Evolutionary conservation across 164 flowering plant species (phyloP).

Genomic region (Chimonanthus salicifolius): DNA sequence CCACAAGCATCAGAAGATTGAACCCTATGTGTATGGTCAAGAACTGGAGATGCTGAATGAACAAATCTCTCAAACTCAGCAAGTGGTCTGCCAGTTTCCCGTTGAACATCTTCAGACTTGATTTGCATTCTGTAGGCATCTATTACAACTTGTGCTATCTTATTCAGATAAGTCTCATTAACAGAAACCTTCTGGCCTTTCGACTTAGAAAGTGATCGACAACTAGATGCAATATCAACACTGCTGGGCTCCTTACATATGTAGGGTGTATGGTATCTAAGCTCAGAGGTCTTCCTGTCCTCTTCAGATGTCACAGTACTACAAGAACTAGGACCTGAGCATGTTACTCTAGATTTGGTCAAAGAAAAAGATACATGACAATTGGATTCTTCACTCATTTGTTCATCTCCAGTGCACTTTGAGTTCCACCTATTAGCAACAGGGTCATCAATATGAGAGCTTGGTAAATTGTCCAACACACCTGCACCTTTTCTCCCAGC

Average conservation of each 20-base stretch:
- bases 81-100: slow-evolving; percentile 42
- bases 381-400: not conserved
- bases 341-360: not conserved
- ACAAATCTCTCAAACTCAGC: slow-evolving; percentile 68
- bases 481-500: slow-evolving; percentile 30
- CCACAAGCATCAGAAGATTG: slow-evolving; percentile 21
- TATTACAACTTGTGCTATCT: slow-evolving; percentile 30
- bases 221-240: slow-evolving; percentile 10
- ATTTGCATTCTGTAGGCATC: slow-evolving; percentile 38
- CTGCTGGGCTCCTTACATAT: slow-evolving; percentile 5
- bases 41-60: slow-evolving; percentile 46
- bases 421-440: slow-evolving; percentile 10
- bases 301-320: slow-evolving; percentile 11
- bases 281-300: slow-evolving; percentile 7
- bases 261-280: slow-evolving; percentile 5
- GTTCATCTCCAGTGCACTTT: slow-evolving; percentile 12
- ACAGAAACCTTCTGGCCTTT: slow-evolving; percentile 4
- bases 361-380: not conserved
- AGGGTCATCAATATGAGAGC: slow-evolving; percentile 18
- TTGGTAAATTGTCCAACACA: slow-evolving; percentile 8
- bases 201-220: slow-evolving; percentile 1
- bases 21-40: slow-evolving; percentile 17
- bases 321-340: slow-evolving; percentile 9
- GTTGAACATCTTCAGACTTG: slow-evolving; percentile 44
- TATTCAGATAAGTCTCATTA: slow-evolving; percentile 12